Percentiles rank a stretch among this genome's conserved stretches.
phyloP scores from a whole-genome alignment of 352 stramenopile species.

The Pelagophyceae sp. region DNA sequence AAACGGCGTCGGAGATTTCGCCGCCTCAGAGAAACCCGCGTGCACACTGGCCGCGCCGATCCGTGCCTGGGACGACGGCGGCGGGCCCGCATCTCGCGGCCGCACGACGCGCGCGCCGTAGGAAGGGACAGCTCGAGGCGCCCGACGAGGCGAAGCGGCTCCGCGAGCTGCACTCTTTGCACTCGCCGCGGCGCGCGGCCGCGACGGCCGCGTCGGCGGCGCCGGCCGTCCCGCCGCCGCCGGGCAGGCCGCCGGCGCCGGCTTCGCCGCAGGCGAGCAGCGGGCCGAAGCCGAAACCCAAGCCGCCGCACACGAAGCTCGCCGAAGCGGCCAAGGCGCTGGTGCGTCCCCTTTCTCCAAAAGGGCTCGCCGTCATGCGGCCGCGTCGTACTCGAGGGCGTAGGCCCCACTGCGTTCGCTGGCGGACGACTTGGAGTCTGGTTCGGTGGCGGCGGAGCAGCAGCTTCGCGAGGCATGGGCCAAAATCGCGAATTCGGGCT shows the following conservation, averaged over 20 bases:
- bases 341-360: too few species aligned
- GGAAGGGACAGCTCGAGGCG: constrained; percentile 13
- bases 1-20: too few species aligned
- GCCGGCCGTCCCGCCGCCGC: not conserved
- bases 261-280: not conserved
- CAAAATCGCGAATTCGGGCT: too few species aligned
- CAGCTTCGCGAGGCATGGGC: too few species aligned
- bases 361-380: too few species aligned
- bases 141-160: not conserved
- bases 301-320: not conserved
- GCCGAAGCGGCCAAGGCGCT: not conserved
- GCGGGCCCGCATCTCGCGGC: not conserved
- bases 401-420: too few species aligned
- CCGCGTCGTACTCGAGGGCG: too few species aligned
- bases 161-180: not conserved
- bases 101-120: too few species aligned
- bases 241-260: not conserved
- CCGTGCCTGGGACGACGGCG: not conserved
- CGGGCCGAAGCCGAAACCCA: not conserved
- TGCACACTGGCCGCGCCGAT: too few species aligned
- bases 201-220: not conserved
- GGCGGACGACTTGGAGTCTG: too few species aligned
- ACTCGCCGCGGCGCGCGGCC: not conserved
- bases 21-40: too few species aligned
- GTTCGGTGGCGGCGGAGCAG: too few species aligned